phyloP scores from a whole-genome alignment of 805 yeast genomes.

The Saccharomycopsis javanensis region DNA sequence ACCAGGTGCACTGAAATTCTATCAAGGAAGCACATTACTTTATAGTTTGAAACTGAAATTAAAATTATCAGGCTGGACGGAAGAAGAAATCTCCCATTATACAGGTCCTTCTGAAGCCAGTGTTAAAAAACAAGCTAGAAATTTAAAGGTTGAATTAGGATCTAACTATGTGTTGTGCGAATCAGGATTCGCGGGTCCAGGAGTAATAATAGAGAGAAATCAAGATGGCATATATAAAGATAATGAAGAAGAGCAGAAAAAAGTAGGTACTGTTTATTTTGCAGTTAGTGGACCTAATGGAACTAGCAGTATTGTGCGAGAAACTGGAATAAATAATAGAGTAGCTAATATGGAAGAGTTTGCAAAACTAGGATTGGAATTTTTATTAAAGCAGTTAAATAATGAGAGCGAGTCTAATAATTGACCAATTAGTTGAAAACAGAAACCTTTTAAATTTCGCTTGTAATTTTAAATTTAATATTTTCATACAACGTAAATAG shows the following conservation, averaged over 20 bases:
- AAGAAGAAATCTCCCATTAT: slow-evolving; percentile 55
- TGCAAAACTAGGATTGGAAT: slow-evolving; percentile 57
- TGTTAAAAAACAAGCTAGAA: slow-evolving; percentile 67
- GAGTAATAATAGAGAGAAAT: slow-evolving; percentile 25
- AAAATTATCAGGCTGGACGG: slow-evolving; percentile 70
- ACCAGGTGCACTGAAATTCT: slow-evolving; percentile 79
- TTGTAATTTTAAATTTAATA: not conserved
- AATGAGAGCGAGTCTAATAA: not conserved
- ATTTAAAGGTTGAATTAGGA: slow-evolving; percentile 69
- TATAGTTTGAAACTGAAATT: slow-evolving; percentile 69
- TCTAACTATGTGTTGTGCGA: slow-evolving; percentile 76
- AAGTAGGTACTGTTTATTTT: slow-evolving; percentile 56
- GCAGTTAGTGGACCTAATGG: slow-evolving; percentile 62
- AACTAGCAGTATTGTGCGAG: slow-evolving; percentile 35
- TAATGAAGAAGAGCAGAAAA: slow-evolving; percentile 4
- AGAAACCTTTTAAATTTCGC: not conserved
- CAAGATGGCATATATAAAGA: not conserved
- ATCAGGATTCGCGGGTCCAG: slow-evolving; percentile 83
- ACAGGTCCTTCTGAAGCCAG: slow-evolving; percentile 78
- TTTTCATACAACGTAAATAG: not conserved
- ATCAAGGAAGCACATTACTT: slow-evolving; percentile 75
- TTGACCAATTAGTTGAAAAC: not conserved
- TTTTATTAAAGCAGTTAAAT: slow-evolving; percentile 42
- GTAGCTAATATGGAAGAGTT: slow-evolving; percentile 65
- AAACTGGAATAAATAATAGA: slow-evolving; percentile 44